Evolutionary conservation across 352 stramenopile species (phyloP).

Genomic region (Blastocystis sp.): DNA sequence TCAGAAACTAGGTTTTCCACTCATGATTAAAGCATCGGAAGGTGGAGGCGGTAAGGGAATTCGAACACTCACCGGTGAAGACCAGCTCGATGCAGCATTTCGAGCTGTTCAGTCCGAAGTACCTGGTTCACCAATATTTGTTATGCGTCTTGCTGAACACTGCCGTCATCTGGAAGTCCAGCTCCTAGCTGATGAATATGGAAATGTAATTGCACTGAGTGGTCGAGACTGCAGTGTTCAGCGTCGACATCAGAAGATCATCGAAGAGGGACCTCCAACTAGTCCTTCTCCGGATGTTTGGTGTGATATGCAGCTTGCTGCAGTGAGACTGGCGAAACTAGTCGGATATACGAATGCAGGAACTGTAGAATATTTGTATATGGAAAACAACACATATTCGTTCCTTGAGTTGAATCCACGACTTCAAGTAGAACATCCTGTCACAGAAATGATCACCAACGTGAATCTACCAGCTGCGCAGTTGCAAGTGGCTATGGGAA

Average conservation of each 20-base stretch:
- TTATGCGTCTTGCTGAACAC: slow-evolving; percentile 95
- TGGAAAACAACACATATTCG: slow-evolving; percentile 91
- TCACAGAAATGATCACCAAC: slow-evolving; percentile 98
- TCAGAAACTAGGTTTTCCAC: slow-evolving; percentile 91
- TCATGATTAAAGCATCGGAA: slow-evolving; percentile 99
- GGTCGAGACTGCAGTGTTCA: slow-evolving; percentile 98
- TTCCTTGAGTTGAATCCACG: slow-evolving; percentile 98
- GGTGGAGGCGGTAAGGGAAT: slow-evolving; percentile 90
- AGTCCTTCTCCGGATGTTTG: slow-evolving; percentile 88
- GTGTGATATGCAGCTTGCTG: slow-evolving; percentile 94
- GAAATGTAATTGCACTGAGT: slow-evolving; percentile 94
- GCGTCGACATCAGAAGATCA: slow-evolving; percentile 99
- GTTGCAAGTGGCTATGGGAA: slow-evolving; percentile 97
- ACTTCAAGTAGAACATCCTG: slow-evolving; percentile 88
- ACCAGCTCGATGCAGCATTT: slow-evolving; percentile 88
- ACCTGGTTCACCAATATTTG: slow-evolving; percentile 96
- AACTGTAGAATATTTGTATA: slow-evolving; percentile 99
- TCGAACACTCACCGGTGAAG: slow-evolving; percentile 73
- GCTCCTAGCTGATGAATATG: slow-evolving; percentile 95
- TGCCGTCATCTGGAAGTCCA: slow-evolving; percentile 98
- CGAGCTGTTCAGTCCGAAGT: slow-evolving; percentile 95
- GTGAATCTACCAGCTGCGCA: slow-evolving; percentile 94
- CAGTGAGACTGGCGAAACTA: slow-evolving; percentile 91
- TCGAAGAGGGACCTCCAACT: slow-evolving; percentile 94
- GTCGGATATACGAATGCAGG: slow-evolving; percentile 98